Evolutionary conservation across 768 basidiomycete genomes (phyloP).

Genomic region (Lactarius hatsudake): DNA sequence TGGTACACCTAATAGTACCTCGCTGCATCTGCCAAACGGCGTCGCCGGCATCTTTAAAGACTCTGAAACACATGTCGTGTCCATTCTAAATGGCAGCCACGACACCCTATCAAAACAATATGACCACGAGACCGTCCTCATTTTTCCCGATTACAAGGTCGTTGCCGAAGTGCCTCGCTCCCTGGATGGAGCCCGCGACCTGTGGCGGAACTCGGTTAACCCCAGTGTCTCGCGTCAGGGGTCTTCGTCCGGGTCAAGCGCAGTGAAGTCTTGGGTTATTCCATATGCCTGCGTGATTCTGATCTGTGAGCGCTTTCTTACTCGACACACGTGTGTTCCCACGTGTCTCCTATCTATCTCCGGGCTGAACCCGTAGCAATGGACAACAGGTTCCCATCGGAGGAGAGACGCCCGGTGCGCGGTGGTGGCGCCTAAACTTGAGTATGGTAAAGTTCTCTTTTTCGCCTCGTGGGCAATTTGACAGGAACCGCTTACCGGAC

Average conservation of each 20-base stretch:
- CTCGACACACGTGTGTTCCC: background rate
- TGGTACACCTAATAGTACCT: constrained; percentile 20
- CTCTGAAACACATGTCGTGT: constrained; percentile 52
- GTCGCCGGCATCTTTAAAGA: constrained; percentile 58
- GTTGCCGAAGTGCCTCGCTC: constrained; percentile 69
- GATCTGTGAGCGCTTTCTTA: constrained; percentile 60
- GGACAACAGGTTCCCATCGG: constrained; percentile 79
- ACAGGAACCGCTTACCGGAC: constrained; percentile 21
- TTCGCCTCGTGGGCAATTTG: constrained; percentile 10
- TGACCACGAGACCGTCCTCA: constrained; percentile 72
- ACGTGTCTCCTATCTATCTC: background rate
- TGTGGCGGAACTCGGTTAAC: constrained; percentile 65
- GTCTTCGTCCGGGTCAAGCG: constrained; percentile 41
- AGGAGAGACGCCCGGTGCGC: constrained; percentile 88
- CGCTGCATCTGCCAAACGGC: constrained; percentile 20
- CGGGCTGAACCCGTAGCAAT: constrained; percentile 10
- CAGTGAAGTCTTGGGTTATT: constrained; percentile 69
- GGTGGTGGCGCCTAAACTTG: constrained; percentile 81
- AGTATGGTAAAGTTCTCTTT: constrained; percentile 50
- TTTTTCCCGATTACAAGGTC: constrained; percentile 91
- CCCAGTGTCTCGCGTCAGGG: constrained; percentile 53
- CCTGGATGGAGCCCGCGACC: constrained; percentile 58
- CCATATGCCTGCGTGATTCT: constrained; percentile 91
- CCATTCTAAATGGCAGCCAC: constrained; percentile 84
- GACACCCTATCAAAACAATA: constrained; percentile 62